Evolutionary conservation across 2,329 filamentous ascomycete species (phyloP), one percentile per base, ranked within the genome.

Genomic region (Fusarium decemcellulare): DNA sequence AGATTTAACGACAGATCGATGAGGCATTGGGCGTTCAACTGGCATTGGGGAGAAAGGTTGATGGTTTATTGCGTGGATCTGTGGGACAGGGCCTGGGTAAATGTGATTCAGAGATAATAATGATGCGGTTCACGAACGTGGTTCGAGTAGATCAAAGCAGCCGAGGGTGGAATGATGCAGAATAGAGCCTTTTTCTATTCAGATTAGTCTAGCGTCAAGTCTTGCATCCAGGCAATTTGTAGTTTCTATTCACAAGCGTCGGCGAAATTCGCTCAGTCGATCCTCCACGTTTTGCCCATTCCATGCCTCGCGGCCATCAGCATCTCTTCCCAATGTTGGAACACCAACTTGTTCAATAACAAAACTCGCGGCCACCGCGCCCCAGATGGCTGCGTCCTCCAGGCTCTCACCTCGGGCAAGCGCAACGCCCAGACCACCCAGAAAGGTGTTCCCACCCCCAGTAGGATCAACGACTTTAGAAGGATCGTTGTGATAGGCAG

Each of bases 321-420:
- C 80, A 54, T 84, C 80, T 50, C 75, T 74, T 2, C 77, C 81
- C 12, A 94, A 75, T 1, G 78, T 78, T 1, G 95, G 95, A 78
- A 97, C 88, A 1, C 96, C 95, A 55, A 97, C 90, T 79, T 99
- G 96, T 81, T 99, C 95, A 74, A 99, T 97, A 15, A 93, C 93
- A 79, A 97, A 96, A 75, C 94, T 95, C 8, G 96, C 95, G 3
- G 94, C 92, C 7, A 98, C 87, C 47, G 89, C 92, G 6, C 91
- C 96, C 89, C 92, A 95, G 0, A 88, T 84, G 6, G 92, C 90
- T 6, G 94, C 94, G 73, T 93, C 90, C 64, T 91, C 88, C 42
- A 93, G 83, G 29, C 79, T 76, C 71, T 87, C 83, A 2, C 88
- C 90, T 55, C 91, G 82, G 34, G 85, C 90, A 70, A 92, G 80